phyloP scores from a whole-genome alignment of 73 alveolate genomes.

The Effrenium voratum region DNA sequence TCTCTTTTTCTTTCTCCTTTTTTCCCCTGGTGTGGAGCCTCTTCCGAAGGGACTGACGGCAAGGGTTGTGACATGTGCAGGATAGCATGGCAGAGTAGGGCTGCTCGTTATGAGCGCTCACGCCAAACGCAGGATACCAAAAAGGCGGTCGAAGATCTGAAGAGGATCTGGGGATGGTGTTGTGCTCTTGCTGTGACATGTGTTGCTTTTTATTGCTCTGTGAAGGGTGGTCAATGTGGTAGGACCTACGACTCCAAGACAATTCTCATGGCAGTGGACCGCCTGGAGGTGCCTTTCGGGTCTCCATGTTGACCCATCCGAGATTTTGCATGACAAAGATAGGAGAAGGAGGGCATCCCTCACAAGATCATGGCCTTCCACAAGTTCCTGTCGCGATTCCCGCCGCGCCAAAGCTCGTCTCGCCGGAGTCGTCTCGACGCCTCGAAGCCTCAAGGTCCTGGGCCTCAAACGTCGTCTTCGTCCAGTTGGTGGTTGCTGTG shows the following conservation, averaged over 20 bases:
- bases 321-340: neutral
- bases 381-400: constrained; percentile 44
- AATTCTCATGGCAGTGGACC: constrained; percentile 23
- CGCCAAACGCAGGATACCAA: neutral
- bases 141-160: neutral
- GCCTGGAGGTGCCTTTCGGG: constrained; percentile 7
- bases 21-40: no score
- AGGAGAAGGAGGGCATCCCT: constrained; percentile 67
- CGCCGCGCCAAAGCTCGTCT: neutral
- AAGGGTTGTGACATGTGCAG: no score
- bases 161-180: neutral
- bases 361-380: constrained; percentile 82
- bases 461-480: constrained; percentile 32
- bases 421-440: neutral
- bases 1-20: no score
- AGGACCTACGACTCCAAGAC: constrained; percentile 24
- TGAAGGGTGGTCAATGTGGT: neutral
- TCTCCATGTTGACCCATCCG: neutral
- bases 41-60: no score
- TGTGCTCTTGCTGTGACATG: neutral
- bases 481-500: constrained; percentile 16
- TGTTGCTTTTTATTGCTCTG: neutral
- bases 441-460: neutral
- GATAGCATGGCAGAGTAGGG: no score
- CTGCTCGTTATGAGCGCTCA: no score